Conservation (phyloP, 345 rosid genomes). For the Microcos paniculata region DNA sequence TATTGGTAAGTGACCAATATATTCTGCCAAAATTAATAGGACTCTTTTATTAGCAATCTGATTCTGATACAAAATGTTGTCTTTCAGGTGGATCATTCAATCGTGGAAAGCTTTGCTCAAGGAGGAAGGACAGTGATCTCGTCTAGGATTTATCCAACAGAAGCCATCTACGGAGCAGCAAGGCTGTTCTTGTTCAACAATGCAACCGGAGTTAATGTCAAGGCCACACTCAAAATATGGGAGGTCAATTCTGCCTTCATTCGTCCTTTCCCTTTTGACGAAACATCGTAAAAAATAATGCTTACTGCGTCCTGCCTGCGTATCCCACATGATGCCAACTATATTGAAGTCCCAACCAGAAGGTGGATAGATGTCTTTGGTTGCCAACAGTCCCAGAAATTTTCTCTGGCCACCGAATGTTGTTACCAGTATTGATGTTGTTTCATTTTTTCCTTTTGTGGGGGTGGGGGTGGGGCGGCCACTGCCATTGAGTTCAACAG, state of each 20-base stretch:
- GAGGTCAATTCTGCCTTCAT: slow-evolving; percentile 75
- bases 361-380: background rate
- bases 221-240: slow-evolving; percentile 75
- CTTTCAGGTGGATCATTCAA: slow-evolving; percentile 87
- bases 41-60: no score
- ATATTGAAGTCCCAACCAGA: background rate
- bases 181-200: slow-evolving; percentile 79
- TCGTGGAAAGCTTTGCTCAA: slow-evolving; percentile 81
- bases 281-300: background rate
- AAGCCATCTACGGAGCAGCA: slow-evolving; percentile 83
- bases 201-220: slow-evolving; percentile 70
- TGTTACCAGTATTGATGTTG: background rate
- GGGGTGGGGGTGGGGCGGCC: background rate
- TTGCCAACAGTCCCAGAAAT: background rate
- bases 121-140: slow-evolving; percentile 84
- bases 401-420: background rate
- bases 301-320: background rate
- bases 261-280: slow-evolving; percentile 46
- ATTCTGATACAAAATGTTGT: background rate
- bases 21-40: background rate
- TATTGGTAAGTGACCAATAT: slow-evolving; percentile 49
- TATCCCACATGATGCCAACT: background rate
- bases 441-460: background rate
- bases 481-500: background rate
- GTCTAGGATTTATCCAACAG: slow-evolving; percentile 82